Evolutionary conservation across 2,329 filamentous ascomycete genomes (phyloP).

Genomic region (Dendrostoma leiphaemia): DNA sequence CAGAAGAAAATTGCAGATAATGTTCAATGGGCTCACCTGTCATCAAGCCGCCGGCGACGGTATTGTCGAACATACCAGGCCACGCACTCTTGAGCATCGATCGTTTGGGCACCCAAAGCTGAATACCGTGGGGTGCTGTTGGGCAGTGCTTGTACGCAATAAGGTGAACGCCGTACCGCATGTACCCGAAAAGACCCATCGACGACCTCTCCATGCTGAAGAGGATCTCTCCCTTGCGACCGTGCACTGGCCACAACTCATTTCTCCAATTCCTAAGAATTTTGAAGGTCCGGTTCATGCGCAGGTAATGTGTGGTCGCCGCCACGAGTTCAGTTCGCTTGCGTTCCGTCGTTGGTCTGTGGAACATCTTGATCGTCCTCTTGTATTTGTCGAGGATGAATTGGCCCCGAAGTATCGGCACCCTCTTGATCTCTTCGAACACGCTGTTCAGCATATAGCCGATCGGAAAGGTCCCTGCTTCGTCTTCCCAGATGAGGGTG

Average conservation of each 20-base stretch:
- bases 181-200: constrained; percentile 69
- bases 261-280: constrained; percentile 77
- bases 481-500: constrained; percentile 62
- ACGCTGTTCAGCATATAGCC: constrained; percentile 58
- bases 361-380: constrained; percentile 64
- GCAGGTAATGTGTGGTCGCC: constrained; percentile 65
- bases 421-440: constrained; percentile 44
- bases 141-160: constrained; percentile 62
- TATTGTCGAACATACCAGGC: constrained; percentile 90
- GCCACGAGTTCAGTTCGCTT: constrained; percentile 59
- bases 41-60: constrained; percentile 79
- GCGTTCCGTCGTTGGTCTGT: constrained; percentile 50
- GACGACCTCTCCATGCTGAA: constrained; percentile 78
- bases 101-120: constrained; percentile 81
- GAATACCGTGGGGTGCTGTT: constrained; percentile 53
- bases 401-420: constrained; percentile 53
- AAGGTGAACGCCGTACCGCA: constrained; percentile 80
- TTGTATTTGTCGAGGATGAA: constrained; percentile 59
- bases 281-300: constrained; percentile 67
- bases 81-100: constrained; percentile 81
- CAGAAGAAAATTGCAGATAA: too few species aligned
- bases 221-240: constrained; percentile 58
- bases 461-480: constrained; percentile 61
- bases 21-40: too few species aligned
- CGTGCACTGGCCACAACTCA: constrained; percentile 78